These are phyloP conservation scores for Pseudozyma thailandica DNA, from an alignment of 1,284 basidiomycete species.

Conservation along the genomic window DNA sequence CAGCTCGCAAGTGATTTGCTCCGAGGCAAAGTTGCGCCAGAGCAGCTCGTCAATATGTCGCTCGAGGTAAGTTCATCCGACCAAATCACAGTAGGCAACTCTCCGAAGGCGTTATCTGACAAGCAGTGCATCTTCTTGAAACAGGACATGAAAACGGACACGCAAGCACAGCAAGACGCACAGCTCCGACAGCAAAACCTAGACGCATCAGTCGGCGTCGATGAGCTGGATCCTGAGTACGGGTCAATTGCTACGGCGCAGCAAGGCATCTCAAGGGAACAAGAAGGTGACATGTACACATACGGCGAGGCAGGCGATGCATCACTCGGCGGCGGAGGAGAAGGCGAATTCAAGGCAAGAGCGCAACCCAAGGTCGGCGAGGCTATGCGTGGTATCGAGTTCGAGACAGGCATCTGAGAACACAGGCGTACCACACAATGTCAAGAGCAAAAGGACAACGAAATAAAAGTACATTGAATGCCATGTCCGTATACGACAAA, in stretches of 20 bases:
- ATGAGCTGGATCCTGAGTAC: conserved; percentile 30
- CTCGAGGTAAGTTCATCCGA: conserved; percentile 17
- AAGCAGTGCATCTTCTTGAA: too few species aligned
- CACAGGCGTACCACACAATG: not conserved
- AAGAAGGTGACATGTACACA: conserved; percentile 29
- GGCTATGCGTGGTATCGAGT: conserved; percentile 50
- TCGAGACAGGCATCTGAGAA: conserved; percentile 34
- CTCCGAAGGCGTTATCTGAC: too few species aligned
- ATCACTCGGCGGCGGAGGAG: conserved; percentile 24
- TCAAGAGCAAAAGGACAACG: not conserved
- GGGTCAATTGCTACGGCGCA: conserved; percentile 2
- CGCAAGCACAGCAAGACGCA: conserved; percentile 31
- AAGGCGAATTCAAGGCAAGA: conserved; percentile 50
- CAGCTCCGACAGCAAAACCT: conserved; percentile 39
- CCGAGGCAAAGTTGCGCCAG: conserved; percentile 3
- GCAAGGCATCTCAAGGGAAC: conserved; percentile 20
- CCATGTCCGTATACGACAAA: not conserved
- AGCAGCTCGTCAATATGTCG: conserved; percentile 33
- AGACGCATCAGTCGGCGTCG: conserved; percentile 32
- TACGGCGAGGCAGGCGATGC: conserved; percentile 41
- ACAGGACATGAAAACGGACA: conserved; percentile 39
- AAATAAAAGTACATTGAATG: conserved; percentile 35
- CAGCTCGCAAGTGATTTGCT: conserved; percentile 34
- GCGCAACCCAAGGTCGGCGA: conserved; percentile 48
- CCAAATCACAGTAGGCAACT: too few species aligned